Evolutionary conservation across 2,329 filamentous ascomycete species (phyloP).

Genomic region (Fusarium sp.): DNA sequence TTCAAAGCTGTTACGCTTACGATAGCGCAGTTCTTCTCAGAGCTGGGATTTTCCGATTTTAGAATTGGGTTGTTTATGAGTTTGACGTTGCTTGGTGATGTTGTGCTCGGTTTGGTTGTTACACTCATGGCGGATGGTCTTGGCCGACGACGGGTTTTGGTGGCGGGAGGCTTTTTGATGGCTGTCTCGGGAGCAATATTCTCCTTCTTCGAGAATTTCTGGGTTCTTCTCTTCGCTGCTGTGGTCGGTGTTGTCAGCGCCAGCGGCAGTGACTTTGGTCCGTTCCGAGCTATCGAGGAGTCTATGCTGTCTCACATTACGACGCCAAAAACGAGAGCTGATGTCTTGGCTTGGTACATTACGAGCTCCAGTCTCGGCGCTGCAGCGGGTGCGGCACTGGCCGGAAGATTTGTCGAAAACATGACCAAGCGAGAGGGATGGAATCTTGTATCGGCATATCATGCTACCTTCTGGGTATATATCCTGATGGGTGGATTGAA

Average conservation of each 20-base stretch:
- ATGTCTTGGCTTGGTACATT: conserved; percentile 77
- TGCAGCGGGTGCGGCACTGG: conserved; percentile 64
- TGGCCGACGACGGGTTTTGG: conserved; percentile 66
- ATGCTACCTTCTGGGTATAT: conserved; percentile 70
- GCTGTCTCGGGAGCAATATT: conserved; percentile 67
- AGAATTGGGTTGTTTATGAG: conserved; percentile 75
- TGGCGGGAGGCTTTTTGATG: conserved; percentile 68
- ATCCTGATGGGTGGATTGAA: conserved; percentile 66
- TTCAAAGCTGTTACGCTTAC: conserved; percentile 72
- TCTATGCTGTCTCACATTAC: conserved; percentile 73
- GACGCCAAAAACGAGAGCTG: conserved; percentile 63
- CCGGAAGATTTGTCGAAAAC: conserved; percentile 64
- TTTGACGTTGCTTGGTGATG: conserved; percentile 71
- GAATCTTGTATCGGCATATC: conserved; percentile 65
- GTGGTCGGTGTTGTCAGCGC: conserved; percentile 72
- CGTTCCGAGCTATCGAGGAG: conserved; percentile 76
- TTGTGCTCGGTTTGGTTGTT: conserved; percentile 67
- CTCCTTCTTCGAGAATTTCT: conserved; percentile 67
- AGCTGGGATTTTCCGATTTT: conserved; percentile 66
- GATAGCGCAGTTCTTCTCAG: conserved; percentile 71
- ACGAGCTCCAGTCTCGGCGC: conserved; percentile 68
- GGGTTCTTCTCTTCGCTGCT: conserved; percentile 68
- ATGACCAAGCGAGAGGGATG: conserved; percentile 61
- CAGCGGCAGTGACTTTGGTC: conserved; percentile 74
- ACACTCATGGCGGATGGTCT: conserved; percentile 70